Base-by-base conservation (phyloP, 2,329 filamentous ascomycete species). In the Calonectria hongkongensis region DNA sequence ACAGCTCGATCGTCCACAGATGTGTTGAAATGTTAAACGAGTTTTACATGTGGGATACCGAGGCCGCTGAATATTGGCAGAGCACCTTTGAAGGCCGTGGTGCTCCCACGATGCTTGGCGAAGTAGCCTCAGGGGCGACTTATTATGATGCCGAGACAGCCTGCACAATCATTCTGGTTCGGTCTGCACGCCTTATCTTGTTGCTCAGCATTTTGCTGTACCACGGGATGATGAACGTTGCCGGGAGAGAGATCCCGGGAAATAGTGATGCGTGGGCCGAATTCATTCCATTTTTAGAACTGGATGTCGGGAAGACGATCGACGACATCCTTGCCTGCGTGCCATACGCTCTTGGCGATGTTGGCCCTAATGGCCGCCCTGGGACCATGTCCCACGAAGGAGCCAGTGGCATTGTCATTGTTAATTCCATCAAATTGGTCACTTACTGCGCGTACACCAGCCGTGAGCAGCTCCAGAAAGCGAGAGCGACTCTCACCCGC, bases 71-170 rank as follows among this genome's bases (percentile, higher is more conserved):
- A 7, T 83, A 83, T 25, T 83, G 82, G 82, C 76, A 80, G 25
- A 77, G 25, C 60, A 82, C 75, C 5, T 83, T 83, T 8, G 76
- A 81, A 50, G 77, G 76, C 0, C 81, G 81, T 18, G 74, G 72
- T 2, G 70, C 77, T 2, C 82, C 82, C 6, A 81, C 79, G 1
- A 69, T 72, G 1, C 74, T 83, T 4, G 82, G 82, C 4, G 73
- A 80, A 25, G 75, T 82, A 43, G 70, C 51, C 4, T 68, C 74
- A 0, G 74, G 66, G 2, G 71, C 47, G 5, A 74, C 62, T 4
- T 76, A 78, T 66, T 83, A 78, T 67, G 82, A 83, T 50, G 73
- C 76, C 2, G 80, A 82, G 58, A 83, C 82, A 10, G 82, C 82
- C 0, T 83, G 82, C 66, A 82, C 76, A 33, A 80, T 83, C 41